Percentiles rank a stretch among this genome's conserved stretches.
Conservation (phyloP, 352 stramenopile species). For the Pythium periplocum region DNA sequence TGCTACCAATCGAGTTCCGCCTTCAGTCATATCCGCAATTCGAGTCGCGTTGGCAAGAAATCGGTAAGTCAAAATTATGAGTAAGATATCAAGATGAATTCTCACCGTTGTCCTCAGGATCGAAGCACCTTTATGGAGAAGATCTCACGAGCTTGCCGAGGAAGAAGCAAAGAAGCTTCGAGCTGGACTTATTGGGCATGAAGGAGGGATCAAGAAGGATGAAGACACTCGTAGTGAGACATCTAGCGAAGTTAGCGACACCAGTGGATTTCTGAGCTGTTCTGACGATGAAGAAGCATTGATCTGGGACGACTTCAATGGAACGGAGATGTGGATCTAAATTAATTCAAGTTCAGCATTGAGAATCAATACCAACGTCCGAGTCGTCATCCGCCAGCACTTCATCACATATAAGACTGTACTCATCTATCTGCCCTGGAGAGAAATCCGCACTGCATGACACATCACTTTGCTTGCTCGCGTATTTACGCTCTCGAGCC, state of each 20-base stretch:
- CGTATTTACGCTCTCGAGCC: constrained; percentile 9
- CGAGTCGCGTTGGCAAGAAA: constrained; percentile 46
- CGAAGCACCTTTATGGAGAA: constrained; percentile 17
- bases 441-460: too few relatives aligned
- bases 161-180: constrained; percentile 24
- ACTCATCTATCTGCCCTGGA: neutral
- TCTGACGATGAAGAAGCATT: constrained; percentile 21
- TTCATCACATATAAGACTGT: neutral
- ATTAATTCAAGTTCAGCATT: too few relatives aligned
- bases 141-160: constrained; percentile 26
- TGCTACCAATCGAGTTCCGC: constrained; percentile 44
- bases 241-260: constrained; percentile 26
- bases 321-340: too few relatives aligned
- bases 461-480: too few relatives aligned
- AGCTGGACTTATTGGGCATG: constrained; percentile 24
- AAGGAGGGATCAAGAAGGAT: constrained; percentile 11
- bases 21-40: constrained; percentile 40
- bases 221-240: constrained; percentile 9
- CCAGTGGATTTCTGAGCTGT: constrained; percentile 60
- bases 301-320: too few relatives aligned
- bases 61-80: constrained; percentile 19
- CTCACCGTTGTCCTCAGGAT: constrained; percentile 3
- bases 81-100: too few relatives aligned
- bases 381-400: constrained; percentile 8
- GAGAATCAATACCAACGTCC: too few relatives aligned